Evolutionary conservation across 73 alveolate species (phyloP).

Genomic region (Paramecium tetraurelia): DNA sequence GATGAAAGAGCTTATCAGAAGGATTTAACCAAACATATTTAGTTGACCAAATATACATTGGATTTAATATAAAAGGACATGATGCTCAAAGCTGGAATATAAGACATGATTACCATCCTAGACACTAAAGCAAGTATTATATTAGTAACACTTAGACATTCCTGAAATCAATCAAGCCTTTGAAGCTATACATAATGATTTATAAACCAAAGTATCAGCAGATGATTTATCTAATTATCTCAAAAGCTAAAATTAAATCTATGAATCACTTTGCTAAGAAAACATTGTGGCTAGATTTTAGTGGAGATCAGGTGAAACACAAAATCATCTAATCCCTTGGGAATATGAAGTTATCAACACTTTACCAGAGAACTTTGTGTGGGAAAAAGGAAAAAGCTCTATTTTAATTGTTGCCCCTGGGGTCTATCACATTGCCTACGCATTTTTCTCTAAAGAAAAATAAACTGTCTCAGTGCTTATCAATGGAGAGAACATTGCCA

Average conservation of each 20-base stretch:
- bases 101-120: slow-evolving; percentile 40
- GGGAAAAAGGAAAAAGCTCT: slow-evolving; percentile 94
- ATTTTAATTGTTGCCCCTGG: slow-evolving; percentile 94
- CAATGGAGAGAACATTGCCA: slow-evolving; percentile 14
- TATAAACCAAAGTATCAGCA: slow-evolving; percentile 71
- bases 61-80: slow-evolving; percentile 59
- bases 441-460: slow-evolving; percentile 23
- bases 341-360: slow-evolving; percentile 95
- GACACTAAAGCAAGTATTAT: slow-evolving; percentile 60
- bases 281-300: slow-evolving; percentile 96
- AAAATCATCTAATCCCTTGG: slow-evolving; percentile 92
- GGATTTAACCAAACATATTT: slow-evolving; percentile 47
- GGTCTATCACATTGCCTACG: slow-evolving; percentile 81
- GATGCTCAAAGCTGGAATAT: slow-evolving; percentile 44
- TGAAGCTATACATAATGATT: slow-evolving; percentile 80
- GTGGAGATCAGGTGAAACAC: slow-evolving; percentile 95
- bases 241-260: slow-evolving; percentile 82
- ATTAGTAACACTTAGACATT: slow-evolving; percentile 38
- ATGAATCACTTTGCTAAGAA: slow-evolving; percentile 94
- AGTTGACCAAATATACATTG: slow-evolving; percentile 53
- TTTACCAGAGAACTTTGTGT: slow-evolving; percentile 95
- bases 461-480: neutral
- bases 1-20: slow-evolving; percentile 51
- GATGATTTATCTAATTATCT: slow-evolving; percentile 76
- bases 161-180: slow-evolving; percentile 86